Base-by-base conservation (phyloP, 345 rosid genomes). In the Conringia planisiliqua region DNA sequence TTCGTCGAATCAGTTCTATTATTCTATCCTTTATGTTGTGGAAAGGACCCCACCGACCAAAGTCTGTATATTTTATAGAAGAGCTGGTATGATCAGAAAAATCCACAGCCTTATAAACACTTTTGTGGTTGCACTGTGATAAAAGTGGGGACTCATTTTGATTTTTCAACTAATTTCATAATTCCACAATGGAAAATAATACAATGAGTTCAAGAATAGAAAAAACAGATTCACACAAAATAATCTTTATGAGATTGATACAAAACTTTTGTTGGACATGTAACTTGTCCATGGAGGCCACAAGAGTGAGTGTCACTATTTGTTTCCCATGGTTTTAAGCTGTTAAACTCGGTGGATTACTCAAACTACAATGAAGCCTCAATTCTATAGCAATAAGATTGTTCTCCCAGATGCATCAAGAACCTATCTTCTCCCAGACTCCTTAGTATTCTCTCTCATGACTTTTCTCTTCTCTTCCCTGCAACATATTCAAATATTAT, bases 401-500 rank as follows among this genome's bases (percentile, higher is more conserved):
- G 32, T 44, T 30, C 40, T 74, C 58, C 32, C 36, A 57, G 40
- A 66, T 67, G 78, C 61, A 67, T 27, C 62, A 39, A 48, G 13
- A 76, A 61, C 66, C 44, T 32, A 42, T 33, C 32, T 76, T 76
- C 35, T 55, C 22, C 47, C 40, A 6, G 22, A 14, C 65, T 52
- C 58, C 27, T 69, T 76, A 5, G 30, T 48, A n/a, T 60, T 74
- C 70, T 38, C 75, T 75, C 91, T 81, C 62, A 75, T 52, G 55
- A 80, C 68, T 60, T 64, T 69, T 75, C 97, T 88, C 84, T 88
- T 92, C 83, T 86, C 94, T 82, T 87, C 97, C 74, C 92, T 90
- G 84, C 80, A 81, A 58, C 16, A 55, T 55, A n/a, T 22, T 72
- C 56, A 63, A 63, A 13, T 52, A 30, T 54, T 30, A 54, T 10